Evolutionary conservation across 129 eudicot species (phyloP).

Genomic region (Apium graveolens): DNA sequence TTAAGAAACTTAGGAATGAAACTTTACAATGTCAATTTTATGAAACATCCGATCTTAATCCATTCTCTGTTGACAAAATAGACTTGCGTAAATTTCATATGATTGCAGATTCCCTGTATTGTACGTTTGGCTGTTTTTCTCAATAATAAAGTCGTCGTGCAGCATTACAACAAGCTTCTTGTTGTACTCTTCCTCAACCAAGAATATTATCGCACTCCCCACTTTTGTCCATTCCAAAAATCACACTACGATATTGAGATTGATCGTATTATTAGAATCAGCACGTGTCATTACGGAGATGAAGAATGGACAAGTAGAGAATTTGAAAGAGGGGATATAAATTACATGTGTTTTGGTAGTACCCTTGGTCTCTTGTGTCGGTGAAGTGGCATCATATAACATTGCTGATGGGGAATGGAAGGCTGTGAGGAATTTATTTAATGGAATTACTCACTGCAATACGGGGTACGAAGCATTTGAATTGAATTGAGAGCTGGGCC

Average conservation of each 20-base stretch:
- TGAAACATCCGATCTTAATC: not conserved
- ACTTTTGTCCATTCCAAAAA: not conserved
- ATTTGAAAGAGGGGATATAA: not conserved
- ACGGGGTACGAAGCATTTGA: not conserved
- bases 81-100: not conserved
- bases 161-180: not conserved
- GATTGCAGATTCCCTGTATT: not conserved
- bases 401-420: not conserved
- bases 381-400: slow-evolving; percentile 1
- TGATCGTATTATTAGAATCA: not conserved
- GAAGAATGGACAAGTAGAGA: not conserved
- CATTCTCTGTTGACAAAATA: not conserved
- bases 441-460: not conserved
- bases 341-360: not conserved
- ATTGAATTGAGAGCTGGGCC: not conserved
- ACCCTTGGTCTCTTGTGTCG: not conserved
- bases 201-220: not conserved
- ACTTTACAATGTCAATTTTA: not conserved
- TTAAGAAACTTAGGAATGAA: not conserved
- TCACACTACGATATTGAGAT: not conserved
- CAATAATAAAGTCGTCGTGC: not conserved
- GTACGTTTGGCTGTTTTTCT: not conserved
- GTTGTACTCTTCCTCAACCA: not conserved
- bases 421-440: not conserved
- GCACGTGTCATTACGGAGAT: not conserved